phyloP scores from a whole-genome alignment of 1,139 yeast species.

The Groenewaldozyma sp. region DNA sequence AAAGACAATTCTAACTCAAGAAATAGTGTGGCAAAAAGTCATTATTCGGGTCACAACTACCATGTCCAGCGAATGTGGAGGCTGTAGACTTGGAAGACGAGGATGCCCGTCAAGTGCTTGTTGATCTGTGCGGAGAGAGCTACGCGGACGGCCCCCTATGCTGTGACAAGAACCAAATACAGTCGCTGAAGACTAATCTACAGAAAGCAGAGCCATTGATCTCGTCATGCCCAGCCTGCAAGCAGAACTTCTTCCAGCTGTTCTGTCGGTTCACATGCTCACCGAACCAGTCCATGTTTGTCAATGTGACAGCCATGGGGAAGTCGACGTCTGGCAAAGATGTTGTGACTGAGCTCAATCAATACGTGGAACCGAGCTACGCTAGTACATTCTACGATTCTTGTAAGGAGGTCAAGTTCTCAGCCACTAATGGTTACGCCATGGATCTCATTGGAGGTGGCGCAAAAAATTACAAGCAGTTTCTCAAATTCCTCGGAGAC shows the following conservation, averaged over 20 bases:
- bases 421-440: constrained; percentile 92
- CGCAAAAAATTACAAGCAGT: constrained; percentile 61
- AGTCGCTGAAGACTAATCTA: constrained; percentile 42
- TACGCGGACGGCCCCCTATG: constrained; percentile 46
- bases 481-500: constrained; percentile 84
- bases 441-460: constrained; percentile 98
- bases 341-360: constrained; percentile 64
- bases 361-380: constrained; percentile 48
- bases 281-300: constrained; percentile 67
- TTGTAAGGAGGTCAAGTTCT: constrained; percentile 81
- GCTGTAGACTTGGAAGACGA: constrained; percentile 39
- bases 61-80: constrained; percentile 53
- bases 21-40: constrained; percentile 72
- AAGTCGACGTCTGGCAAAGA: constrained; percentile 46
- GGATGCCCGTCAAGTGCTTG: constrained; percentile 41
- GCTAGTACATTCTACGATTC: constrained; percentile 68
- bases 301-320: constrained; percentile 52
- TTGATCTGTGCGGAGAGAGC: constrained; percentile 60
- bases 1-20: too few species aligned
- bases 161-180: constrained; percentile 46
- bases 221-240: constrained; percentile 92
- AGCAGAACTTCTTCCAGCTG: constrained; percentile 70
- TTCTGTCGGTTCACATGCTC: constrained; percentile 91
- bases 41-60: constrained; percentile 68
- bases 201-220: constrained; percentile 71